These are phyloP conservation scores for Metschnikowia anglica DNA, from an alignment of 805 yeast genomes.

Conservation along the genomic window DNA sequence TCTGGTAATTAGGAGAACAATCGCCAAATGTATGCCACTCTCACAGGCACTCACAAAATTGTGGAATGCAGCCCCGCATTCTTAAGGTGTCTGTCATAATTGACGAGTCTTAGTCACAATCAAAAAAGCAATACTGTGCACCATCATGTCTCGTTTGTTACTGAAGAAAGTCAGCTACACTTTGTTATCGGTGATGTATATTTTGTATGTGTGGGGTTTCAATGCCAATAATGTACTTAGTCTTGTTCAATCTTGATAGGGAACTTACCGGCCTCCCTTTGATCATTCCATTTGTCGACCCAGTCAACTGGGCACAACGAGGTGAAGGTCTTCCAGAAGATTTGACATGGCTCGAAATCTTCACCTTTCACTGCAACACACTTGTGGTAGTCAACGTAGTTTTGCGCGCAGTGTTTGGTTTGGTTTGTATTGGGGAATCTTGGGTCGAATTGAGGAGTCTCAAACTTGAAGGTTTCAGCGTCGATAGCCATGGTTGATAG, in stretches of 20 bases:
- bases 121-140: background rate
- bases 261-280: slow-evolving; percentile 59
- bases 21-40: too few relatives aligned
- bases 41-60: too few relatives aligned
- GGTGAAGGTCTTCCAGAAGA: slow-evolving; percentile 86
- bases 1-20: too few relatives aligned
- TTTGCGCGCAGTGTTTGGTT: slow-evolving; percentile 97
- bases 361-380: slow-evolving; percentile 97
- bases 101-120: too few relatives aligned
- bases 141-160: background rate
- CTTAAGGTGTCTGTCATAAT: too few relatives aligned
- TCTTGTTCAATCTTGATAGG: slow-evolving; percentile 37
- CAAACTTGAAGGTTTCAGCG: slow-evolving; percentile 41
- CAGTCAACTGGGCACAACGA: slow-evolving; percentile 83
- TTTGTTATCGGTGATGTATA: slow-evolving; percentile 3
- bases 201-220: slow-evolving; percentile 1
- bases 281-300: slow-evolving; percentile 87
- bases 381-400: slow-evolving; percentile 96
- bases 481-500: slow-evolving; percentile 35
- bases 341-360: slow-evolving; percentile 96
- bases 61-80: too few relatives aligned
- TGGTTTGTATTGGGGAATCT: slow-evolving; percentile 91
- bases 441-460: slow-evolving; percentile 39
- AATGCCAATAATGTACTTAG: slow-evolving; percentile 9
- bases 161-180: background rate